Evolutionary conservation across 306 rosid genomes (phyloP), one percentile per base, ranked within the genome.

Genomic region (Urtica urens): DNA sequence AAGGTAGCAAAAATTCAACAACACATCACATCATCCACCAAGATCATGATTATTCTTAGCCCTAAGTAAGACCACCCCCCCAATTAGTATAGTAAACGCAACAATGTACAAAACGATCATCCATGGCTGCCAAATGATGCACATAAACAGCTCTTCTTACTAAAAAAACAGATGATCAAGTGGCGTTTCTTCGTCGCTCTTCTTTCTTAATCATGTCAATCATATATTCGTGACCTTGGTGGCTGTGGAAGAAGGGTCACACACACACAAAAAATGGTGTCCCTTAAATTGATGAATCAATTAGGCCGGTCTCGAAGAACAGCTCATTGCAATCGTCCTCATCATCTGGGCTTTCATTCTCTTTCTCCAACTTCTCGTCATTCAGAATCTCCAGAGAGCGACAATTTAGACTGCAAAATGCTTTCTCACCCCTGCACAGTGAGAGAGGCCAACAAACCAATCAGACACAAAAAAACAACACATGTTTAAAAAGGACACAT

Each of bases 81-180:
- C 69, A 35, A 56, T 55, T 20, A 58, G 61, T 26, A 65, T 10
- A 3, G n/a, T 28, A 28, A 67, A 72, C 69, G 57, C 93, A 68
- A 57, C 69, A 78, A 87, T 82, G 72, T 87, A 87, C 96, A 87
- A 74, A 77, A 80, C 12, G 82, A 87, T 65, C 94, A 77, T 75
- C 94, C 84, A 78, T 75, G 96, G 96, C 96, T 78, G 94, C 82
- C 67, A 42, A 66, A 16, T 44, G 79, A 78, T 67, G 70, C 87
- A 76, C 80, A 69, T 51, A 50, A 69, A 73, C 96, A 87, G 96
- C 96, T 73, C 87, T 58, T 31, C 2, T 28, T 45, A 62, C 55
- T 46, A n/a, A n/a, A n/a, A n/a, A n/a, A 61, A 78, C 79, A 55
- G 82, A 87, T 62, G 94, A 87, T 81, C 96, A 71, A 35, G 63